Evolutionary conservation across 805 yeast genomes (phyloP), one percentile per base, ranked within the genome.

Genomic region (Vanderwaltozyma tropicalis): DNA sequence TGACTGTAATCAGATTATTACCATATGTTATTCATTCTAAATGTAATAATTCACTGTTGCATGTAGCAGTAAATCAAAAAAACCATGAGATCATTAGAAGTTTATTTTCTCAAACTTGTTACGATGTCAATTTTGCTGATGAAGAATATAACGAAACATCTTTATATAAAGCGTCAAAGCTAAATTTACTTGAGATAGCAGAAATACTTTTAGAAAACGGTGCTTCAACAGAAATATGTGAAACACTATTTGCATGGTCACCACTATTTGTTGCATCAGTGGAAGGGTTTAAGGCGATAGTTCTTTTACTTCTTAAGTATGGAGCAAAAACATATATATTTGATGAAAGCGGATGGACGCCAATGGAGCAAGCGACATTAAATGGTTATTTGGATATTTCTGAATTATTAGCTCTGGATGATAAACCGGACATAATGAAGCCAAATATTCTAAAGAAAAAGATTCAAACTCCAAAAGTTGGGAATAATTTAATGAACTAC

Each of bases 261-360:
- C 96, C 97, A 5, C 66, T 89, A 5, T 86, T 89, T 55, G 74
- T 78, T 37, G 94, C 96, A 11, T 88, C 95, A 0, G 80, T 87
- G 13, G 95, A 88, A 52, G 96, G 96, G 1, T 74, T 62, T 38
- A 52, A 50, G 28, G 72, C 71, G 2, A 67, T 84, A 30, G 84
- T 78, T 5, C 57, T 70, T 31, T 42, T 72, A 8, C 66, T 89
- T 43, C 57, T 79, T 21, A 60, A 63, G 0, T 52, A 67, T 31
- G 76, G 75, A 16, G 81, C 86, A 5, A 62, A 67, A 7, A 72
- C 63, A 41, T 70, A 72, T 31, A 60, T 66, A 20, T 68, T 72
- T 14, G 97, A 89, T 62, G 80, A 76, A 32, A 80, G 92, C 37
- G 96, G 96, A 0, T 89, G 97, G 97, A 76, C 86, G 15, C 95